A percentile compares a stretch with the other conserved stretches of the same genome.
Evolutionary conservation across 2,329 filamentous ascomycete species (phyloP).

Genomic region (Lachnellula suecica): DNA sequence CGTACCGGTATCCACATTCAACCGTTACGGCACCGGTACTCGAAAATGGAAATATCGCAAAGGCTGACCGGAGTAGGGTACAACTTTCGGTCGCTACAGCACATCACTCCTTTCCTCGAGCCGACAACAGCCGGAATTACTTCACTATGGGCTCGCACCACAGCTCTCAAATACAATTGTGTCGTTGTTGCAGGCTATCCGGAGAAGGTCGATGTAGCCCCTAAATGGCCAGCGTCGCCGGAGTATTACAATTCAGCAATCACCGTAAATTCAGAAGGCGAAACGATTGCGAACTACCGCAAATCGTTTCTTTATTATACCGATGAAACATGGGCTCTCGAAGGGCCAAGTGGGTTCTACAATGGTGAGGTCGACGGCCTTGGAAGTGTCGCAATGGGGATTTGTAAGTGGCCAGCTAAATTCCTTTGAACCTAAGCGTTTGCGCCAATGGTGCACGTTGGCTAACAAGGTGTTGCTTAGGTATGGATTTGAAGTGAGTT

Average conservation of each 20-base stretch:
- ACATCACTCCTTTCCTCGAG: conserved; percentile 71
- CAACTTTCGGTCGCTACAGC: conserved; percentile 69
- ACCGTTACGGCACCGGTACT: no score
- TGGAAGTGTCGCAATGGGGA: conserved; percentile 55
- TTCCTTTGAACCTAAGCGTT: conserved; percentile 9
- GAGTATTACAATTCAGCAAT: conserved; percentile 58
- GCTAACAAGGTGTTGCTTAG: conserved; percentile 25
- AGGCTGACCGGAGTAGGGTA: conserved; percentile 47
- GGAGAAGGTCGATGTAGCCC: conserved; percentile 57
- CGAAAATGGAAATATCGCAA: no score
- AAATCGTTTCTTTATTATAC: conserved; percentile 59
- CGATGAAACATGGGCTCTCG: conserved; percentile 61
- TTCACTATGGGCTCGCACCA: conserved; percentile 68
- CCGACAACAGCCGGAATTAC: conserved; percentile 63
- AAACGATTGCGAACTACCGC: conserved; percentile 60
- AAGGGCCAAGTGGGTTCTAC: conserved; percentile 52
- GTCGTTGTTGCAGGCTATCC: conserved; percentile 73
- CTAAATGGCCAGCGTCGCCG: conserved; percentile 47
- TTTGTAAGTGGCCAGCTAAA: conserved; percentile 45
- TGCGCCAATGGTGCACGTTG: not conserved
- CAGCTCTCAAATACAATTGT: conserved; percentile 66
- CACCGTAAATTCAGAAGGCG: conserved; percentile 56
- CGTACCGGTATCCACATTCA: no score
- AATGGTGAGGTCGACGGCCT: conserved; percentile 44
- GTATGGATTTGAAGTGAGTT: conserved; percentile 59